Base-by-base conservation (phyloP, 805 yeast species). In the Saturnispora sanitii region DNA sequence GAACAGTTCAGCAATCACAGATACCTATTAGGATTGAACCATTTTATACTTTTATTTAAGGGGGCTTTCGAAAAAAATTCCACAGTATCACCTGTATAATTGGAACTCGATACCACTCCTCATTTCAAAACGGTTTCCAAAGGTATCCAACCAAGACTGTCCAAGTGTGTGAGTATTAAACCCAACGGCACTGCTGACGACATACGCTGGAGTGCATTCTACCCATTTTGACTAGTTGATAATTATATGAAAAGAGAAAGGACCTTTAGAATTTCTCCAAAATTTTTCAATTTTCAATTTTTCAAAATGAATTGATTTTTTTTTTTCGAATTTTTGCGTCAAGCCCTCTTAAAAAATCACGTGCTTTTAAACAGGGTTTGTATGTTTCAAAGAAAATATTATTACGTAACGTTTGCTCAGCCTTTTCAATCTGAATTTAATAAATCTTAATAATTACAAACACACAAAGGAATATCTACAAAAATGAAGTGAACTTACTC, bases 121-220 rank as follows among this genome's bases (percentile, higher is more conserved):
- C 38, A 37, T 32, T 40, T 11, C 6, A 23, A 23, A 23, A 7
- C 26, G 9, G 9, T 11, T 23, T 7, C 26, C 11, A 23, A 23
- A 6, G 16, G n/a, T 27, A 44, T 45, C 42, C 55, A 47, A 59
- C 63, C 64, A 49, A 48, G 31, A 48, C 55, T 52, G 57, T 40
- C 64, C 65, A 52, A 58, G 52, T 52, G 51, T 50, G 58, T 41
- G 48, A 45, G 47, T 50, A 49, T 49, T 47, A 44, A 39, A 44
- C 41, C 30, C 27, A 37, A 39, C 46, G 49, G 47, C 33, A 43
- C 33, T 45, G 37, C 11, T 31, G 40, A 28, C 44, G 43, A 82
- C 94, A 77, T 82, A 83, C 94, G 70, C 83, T 74, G 75, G 95
- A 83, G 86, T 90, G 97, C 88, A 90, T 80, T 77, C 98, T 95